Base-by-base conservation (phyloP, 2,329 filamentous ascomycete species). In the Zymoseptoria brevis region DNA sequence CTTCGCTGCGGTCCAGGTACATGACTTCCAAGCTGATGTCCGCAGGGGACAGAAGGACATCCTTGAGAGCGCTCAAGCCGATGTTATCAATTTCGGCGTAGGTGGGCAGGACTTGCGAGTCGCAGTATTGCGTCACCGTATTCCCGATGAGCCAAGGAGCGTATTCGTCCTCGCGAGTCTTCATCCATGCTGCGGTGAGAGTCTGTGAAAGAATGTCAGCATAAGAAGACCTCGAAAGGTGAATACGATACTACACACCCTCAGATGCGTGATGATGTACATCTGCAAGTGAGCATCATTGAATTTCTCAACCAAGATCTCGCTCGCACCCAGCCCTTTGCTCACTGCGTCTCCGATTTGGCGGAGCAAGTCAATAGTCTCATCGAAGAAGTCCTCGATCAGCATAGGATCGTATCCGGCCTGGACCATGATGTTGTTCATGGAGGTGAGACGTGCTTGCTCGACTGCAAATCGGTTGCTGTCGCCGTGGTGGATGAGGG, bases 1-100 rank as follows among this genome's bases (percentile, higher is more conserved):
- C 92, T 52, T 85, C 80, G 68, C 89, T 96, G 67, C 90, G 85
- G 72, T 97, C 94, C 8, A 99, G 83, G 71, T 97, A 96, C 57
- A 90, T 85, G 62, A 97, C 89, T 71, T 96, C 90, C 19, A 97
- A 83, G 4, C 87, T 85, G 63, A 96, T 84, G 16, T 86, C 85
- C 54, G 87, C 86, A 7, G 88, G 89, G 69, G 89, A 87, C 63
- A 97, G 83, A 3, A 97, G 80, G 24, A 90, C 83, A 63, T 93
- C 86, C 62, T 87, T 83, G 54, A 97, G 79, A 2, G 90, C 84
- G 60, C 84, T 84, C 62, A 97, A 81, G 50, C 90, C 89, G n/a
- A 96, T 78, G 68, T 96, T 86, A 67, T 99, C 94, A 63, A 97
- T 96, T 76, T 97, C 93, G 55, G 86, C 84, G 66, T 87, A 83